Conservation (phyloP, 257 asterid species). For the Craterostigma plantagineum region DNA sequence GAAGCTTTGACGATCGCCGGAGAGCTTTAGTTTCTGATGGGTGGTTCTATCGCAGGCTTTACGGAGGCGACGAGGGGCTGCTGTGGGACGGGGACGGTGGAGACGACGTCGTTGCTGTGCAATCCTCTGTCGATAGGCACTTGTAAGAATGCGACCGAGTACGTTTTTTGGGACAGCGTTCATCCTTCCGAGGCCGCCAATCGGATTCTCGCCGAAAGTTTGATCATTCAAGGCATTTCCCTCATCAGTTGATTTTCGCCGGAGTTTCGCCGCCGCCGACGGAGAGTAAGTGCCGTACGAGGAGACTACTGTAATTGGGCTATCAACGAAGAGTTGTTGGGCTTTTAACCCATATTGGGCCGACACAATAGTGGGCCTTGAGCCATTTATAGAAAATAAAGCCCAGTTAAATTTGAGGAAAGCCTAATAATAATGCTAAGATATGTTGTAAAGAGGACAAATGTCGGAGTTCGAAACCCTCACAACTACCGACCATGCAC, state of each 20-base stretch:
- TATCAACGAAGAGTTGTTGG: too few species aligned
- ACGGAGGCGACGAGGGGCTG: slow-evolving; percentile 61
- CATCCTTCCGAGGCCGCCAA: slow-evolving; percentile 92
- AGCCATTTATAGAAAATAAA: too few species aligned
- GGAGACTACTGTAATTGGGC: too few species aligned
- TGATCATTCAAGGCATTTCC: slow-evolving; percentile 50
- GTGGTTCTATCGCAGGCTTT: slow-evolving; percentile 44
- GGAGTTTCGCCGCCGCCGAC: too few species aligned
- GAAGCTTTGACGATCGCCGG: neutral
- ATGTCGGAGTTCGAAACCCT: too few species aligned
- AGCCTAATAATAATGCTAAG: too few species aligned
- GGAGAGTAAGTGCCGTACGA: too few species aligned
- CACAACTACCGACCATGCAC: neutral
- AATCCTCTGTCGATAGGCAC: slow-evolving; percentile 59
- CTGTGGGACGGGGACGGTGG: slow-evolving; percentile 80
- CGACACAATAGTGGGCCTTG: too few species aligned
- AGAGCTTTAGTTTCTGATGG: too few species aligned
- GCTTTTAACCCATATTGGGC: too few species aligned
- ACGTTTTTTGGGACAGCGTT: slow-evolving; percentile 91
- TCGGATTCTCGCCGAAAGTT: slow-evolving; percentile 48
- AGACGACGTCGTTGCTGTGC: slow-evolving; percentile 59
- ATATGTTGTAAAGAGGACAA: too few species aligned
- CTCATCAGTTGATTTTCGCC: slow-evolving; percentile 30
- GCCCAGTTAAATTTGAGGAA: too few species aligned
- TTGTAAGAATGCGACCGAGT: slow-evolving; percentile 55